phyloP scores from a whole-genome alignment of 768 basidiomycete species.

The Hydnomerulius pinastri region DNA sequence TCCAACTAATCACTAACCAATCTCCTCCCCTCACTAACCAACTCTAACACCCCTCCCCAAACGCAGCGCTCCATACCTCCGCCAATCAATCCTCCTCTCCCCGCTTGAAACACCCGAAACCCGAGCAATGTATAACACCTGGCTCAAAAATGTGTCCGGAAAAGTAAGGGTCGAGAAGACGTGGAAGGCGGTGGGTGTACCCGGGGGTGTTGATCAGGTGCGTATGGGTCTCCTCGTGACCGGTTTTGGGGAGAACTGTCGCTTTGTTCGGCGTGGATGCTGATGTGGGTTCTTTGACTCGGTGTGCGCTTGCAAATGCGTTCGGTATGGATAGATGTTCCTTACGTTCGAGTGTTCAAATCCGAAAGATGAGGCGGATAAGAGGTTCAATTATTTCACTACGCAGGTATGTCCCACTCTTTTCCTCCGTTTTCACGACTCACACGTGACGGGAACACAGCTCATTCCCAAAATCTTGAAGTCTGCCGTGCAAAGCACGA shows the following conservation, averaged over 20 bases:
- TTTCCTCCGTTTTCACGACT: background rate
- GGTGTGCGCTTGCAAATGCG: too few species aligned
- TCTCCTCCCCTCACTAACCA: background rate
- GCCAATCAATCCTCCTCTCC: slow-evolving; percentile 87
- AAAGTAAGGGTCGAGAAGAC: slow-evolving; percentile 69
- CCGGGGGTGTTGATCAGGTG: slow-evolving; percentile 83
- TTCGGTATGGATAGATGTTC: slow-evolving; percentile 73
- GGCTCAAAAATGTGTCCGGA: slow-evolving; percentile 81
- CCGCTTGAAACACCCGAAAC: slow-evolving; percentile 90
- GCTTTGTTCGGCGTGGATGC: too few species aligned
- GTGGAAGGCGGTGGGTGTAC: slow-evolving; percentile 78
- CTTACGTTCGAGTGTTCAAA: slow-evolving; percentile 70
- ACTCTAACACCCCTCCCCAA: background rate
- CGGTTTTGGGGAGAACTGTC: too few species aligned
- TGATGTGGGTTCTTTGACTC: slow-evolving; percentile 1
- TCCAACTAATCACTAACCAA: slow-evolving; percentile 67
- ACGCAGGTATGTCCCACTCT: slow-evolving; percentile 59
- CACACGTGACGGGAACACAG: slow-evolving; percentile 37
- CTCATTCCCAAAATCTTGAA: slow-evolving; percentile 81
- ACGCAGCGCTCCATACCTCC: slow-evolving; percentile 82
- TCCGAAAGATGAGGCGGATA: slow-evolving; percentile 80
- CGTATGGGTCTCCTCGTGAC: too few species aligned
- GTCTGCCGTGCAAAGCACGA: slow-evolving; percentile 90
- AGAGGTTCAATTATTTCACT: slow-evolving; percentile 85
- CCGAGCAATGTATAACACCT: slow-evolving; percentile 73